Base-by-base conservation (phyloP, 2,329 filamentous ascomycete genomes). In the Penicillium sp. region DNA sequence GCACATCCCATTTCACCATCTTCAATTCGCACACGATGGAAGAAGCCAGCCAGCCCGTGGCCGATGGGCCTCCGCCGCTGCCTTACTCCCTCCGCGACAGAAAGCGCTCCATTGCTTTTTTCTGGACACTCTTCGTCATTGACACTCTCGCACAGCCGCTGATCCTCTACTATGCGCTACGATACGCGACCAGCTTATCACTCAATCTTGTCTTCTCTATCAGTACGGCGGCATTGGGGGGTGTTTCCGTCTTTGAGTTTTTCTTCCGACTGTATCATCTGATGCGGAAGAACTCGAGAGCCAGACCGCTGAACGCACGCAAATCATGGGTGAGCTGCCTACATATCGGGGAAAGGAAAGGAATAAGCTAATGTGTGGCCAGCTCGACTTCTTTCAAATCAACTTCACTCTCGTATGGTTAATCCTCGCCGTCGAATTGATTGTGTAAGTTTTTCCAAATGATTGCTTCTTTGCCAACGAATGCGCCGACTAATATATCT, bases 101-200 rank as follows among this genome's bases (percentile, higher is more conserved):
- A 46, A 83, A 83, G 64, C 79, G 77, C 68, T 74, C 77, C 33
- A 84, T 86, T 59, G 71, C 77, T 38, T 70, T 82, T 60, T 86
- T 86, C 71, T 86, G 83, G 83, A 72, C 72, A 0, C 66, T 86
- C 42, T 83, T 85, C 56, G 65, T 85, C 21, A 64, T 85, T 57
- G 83, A 86, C 69, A 82, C 79, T 51, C 73, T 84, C 58, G 78
- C 74, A 56, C 81, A 84, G 69, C 83, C 83, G 18, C 75, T 86
- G 58, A 78, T 75, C 3, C 73, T 86, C 2, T 86, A 86, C 70
- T 86, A 82, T 72, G 75, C 79, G 49, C 72, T 86, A 38, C 84
- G 81, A 80, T 85, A 85, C 61, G 76, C 75, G 60, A 80, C 81
- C 9, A 71, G 74, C 59, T 65, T 85, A 30, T 72, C 71, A 42